Base-by-base conservation (phyloP, 148 eudicot species). In the Agrostemma githago region DNA sequence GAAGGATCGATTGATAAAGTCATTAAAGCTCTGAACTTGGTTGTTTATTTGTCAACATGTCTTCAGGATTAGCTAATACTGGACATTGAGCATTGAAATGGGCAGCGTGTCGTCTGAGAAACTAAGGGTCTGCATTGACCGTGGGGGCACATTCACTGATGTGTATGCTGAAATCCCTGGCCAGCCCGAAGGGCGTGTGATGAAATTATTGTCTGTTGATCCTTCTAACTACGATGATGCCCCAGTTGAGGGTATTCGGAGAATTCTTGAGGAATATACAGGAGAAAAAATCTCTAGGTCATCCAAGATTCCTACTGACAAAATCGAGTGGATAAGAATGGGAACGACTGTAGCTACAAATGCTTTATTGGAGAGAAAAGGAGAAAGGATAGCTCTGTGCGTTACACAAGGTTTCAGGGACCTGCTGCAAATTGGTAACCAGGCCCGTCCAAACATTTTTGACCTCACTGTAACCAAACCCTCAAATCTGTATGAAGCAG, bases 301-400 rank as follows among this genome's bases (percentile, higher is more conserved):
- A 77, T 89, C 89, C 42, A 95, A 92, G 83, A 83, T 95, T 51
- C 97, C 97, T 59, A 95, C 97, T 0, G 92, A 88, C 73, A 90
- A 89, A 72, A 95, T 95, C 66, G 99, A 95, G 77, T 95, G 99
- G 99, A 85, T 95, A 54, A 80, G 99, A 56, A 95, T 95, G 99
- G 99, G 99, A 59, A 95, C 99, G 40, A 95, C 99, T 48, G 99
- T 92, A 68, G 99, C 99, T 7, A 95, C 99, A 58, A 95, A 95
- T 80, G 97, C 99, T 34, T 76, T 95, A 9, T 80, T 95, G 76
- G 97, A 95, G 84, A 87, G 99, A 44, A 95, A 92, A 74, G 99
- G 99, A 11, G 97, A 95, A 83, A 92, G 92, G 73, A 95, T 95
- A 78, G 99, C 99, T 34, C 81, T 95, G 0, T 92, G 97, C 79